Conservation (phyloP, 208 protist species). For the Plasmodiophora brassicae region DNA sequence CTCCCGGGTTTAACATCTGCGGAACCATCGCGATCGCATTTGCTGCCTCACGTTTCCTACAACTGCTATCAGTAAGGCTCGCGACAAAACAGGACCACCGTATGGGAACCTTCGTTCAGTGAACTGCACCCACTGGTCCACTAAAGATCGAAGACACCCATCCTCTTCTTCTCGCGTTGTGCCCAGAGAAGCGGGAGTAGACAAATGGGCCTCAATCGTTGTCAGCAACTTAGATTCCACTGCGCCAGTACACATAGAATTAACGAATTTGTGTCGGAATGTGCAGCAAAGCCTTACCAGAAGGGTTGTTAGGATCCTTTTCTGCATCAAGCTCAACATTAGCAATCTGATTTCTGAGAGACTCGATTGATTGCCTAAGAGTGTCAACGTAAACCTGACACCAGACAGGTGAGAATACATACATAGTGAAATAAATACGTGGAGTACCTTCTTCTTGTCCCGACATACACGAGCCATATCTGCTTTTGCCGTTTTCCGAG, state of each 20-base stretch:
- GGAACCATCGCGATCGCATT: neutral
- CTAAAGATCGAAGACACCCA: neutral
- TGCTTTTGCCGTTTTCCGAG: neutral
- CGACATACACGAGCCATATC: neutral
- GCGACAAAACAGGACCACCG: neutral
- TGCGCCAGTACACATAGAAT: neutral
- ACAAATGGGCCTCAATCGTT: neutral
- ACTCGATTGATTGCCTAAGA: neutral
- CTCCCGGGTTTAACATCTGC: neutral
- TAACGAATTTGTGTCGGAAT: neutral
- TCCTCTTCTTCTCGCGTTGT: neutral
- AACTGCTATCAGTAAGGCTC: neutral
- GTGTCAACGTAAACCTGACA: slow-evolving; percentile 4
- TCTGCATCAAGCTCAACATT: neutral
- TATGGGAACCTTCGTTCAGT: neutral
- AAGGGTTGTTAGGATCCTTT: neutral
- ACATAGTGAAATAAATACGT: neutral
- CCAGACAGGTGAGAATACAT: neutral
- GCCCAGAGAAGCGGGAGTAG: neutral
- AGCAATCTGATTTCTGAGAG: neutral
- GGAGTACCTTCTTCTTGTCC: neutral
- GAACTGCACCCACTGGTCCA: neutral
- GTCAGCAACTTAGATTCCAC: neutral
- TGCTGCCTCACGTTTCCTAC: neutral
- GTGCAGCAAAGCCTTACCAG: neutral